Conservation (phyloP, 306 rosid species). For the Cicer judaicum region DNA sequence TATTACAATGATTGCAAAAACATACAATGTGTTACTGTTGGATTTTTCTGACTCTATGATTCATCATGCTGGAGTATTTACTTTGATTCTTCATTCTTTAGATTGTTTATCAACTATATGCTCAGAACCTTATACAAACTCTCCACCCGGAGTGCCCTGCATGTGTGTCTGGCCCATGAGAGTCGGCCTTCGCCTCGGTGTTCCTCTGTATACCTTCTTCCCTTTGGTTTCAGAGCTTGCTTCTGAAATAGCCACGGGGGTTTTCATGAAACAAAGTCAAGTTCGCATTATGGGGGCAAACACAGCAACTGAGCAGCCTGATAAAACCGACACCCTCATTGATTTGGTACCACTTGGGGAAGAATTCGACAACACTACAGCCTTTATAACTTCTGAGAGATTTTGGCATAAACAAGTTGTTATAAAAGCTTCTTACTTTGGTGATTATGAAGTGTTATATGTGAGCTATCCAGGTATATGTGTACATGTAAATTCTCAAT, state of each 20-base stretch:
- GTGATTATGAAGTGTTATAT: slow-evolving; percentile 84
- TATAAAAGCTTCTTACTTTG: slow-evolving; percentile 76
- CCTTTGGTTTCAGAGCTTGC: slow-evolving; percentile 95
- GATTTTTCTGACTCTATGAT: slow-evolving; percentile 35
- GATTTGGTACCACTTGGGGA: slow-evolving; percentile 89
- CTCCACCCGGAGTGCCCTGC: slow-evolving; percentile 96
- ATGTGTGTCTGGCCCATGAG: slow-evolving; percentile 87
- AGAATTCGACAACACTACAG: slow-evolving; percentile 83
- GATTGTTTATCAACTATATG: slow-evolving; percentile 78
- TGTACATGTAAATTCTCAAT: slow-evolving; percentile 7
- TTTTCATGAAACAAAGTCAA: slow-evolving; percentile 86
- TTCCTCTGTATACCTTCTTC: slow-evolving; percentile 88
- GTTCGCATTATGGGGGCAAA: slow-evolving; percentile 95
- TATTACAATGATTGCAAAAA: background rate
- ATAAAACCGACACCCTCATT: slow-evolving; percentile 72
- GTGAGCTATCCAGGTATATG: slow-evolving; percentile 88
- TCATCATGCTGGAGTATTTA: slow-evolving; percentile 39
- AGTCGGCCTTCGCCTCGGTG: slow-evolving; percentile 81
- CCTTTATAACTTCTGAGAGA: slow-evolving; percentile 73
- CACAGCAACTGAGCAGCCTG: slow-evolving; percentile 71
- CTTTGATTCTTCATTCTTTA: slow-evolving; percentile 45
- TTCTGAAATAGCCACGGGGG: slow-evolving; percentile 73
- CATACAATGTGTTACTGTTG: background rate
- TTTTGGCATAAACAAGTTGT: slow-evolving; percentile 85
- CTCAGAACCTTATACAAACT: slow-evolving; percentile 73